A percentile compares a stretch with the other conserved stretches of the same genome.
Evolutionary conservation across 495 filamentous ascomycete species (phyloP).

Genomic region (Penicillium salamii): DNA sequence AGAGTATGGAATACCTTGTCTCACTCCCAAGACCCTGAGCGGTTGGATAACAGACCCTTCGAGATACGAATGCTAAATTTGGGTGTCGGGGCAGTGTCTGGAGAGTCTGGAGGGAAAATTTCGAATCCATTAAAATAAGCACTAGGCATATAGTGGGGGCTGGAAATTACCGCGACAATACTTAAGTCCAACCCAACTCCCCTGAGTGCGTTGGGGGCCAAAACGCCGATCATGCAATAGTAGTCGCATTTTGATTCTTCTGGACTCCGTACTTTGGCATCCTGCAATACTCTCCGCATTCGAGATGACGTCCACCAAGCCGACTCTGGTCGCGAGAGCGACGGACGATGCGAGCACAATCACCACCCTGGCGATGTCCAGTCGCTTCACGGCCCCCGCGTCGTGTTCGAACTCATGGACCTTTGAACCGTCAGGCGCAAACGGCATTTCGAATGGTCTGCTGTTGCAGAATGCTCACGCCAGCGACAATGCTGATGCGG

Average conservation of each 20-base stretch:
- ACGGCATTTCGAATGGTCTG: conserved; percentile 6
- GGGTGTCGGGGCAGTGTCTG: no score
- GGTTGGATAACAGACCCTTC: no score
- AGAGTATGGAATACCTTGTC: no score
- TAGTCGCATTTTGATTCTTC: no score
- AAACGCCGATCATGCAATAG: not conserved
- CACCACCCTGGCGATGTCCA: conserved; percentile 10
- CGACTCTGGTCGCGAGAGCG: not conserved
- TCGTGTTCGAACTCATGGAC: conserved; percentile 17
- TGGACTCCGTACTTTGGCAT: no score
- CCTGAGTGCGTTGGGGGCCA: not conserved
- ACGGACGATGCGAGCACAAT: not conserved
- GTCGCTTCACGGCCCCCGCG: conserved; percentile 14
- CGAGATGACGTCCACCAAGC: not conserved
- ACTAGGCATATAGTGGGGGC: no score
- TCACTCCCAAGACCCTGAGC: no score
- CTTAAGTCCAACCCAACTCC: not conserved
- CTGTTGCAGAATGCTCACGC: conserved; percentile 19
- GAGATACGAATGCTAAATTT: no score
- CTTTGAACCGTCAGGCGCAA: conserved; percentile 8
- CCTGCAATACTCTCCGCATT: not conserved
- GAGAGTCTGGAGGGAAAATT: no score
- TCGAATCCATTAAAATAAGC: no score
- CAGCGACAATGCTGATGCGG: not conserved
- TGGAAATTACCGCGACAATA: not conserved